Conservation (phyloP, 495 filamentous ascomycete genomes). For the Opeltia flavorubescens region DNA sequence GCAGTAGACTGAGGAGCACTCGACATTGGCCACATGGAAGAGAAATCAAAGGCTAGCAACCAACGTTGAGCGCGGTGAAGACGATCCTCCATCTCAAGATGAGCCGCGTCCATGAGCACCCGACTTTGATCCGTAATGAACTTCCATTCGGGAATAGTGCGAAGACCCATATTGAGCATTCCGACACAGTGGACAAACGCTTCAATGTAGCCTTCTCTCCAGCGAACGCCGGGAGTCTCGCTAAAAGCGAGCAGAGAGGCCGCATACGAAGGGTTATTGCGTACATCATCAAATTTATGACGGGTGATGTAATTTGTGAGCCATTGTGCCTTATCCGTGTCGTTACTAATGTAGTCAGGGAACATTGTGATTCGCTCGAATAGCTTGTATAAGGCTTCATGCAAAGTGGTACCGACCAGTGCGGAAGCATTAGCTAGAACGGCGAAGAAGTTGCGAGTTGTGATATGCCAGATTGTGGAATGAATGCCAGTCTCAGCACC, state of each 20-base stretch:
- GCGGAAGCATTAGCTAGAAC: constrained; percentile 21
- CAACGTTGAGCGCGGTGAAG: constrained; percentile 45
- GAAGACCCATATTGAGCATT: constrained; percentile 40
- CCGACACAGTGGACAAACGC: constrained; percentile 54
- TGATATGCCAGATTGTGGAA: constrained; percentile 20
- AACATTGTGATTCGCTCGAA: constrained; percentile 28
- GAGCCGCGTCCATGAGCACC: constrained; percentile 47
- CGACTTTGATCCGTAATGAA: constrained; percentile 46
- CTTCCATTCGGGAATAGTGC: constrained; percentile 41
- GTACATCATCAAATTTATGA: constrained; percentile 51
- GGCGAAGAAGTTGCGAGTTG: constrained; percentile 20
- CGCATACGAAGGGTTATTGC: constrained; percentile 46
- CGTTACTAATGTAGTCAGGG: constrained; percentile 15
- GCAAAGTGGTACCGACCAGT: constrained; percentile 44
- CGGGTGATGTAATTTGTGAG: constrained; percentile 43
- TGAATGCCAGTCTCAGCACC: constrained; percentile 17
- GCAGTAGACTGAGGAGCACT: constrained; percentile 38
- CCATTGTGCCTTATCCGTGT: constrained; percentile 19
- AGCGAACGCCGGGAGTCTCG: constrained; percentile 43
- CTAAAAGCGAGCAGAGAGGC: constrained; percentile 50
- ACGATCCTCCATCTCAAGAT: constrained; percentile 47
- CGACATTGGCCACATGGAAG: constrained; percentile 46
- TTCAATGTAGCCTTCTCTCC: constrained; percentile 54
- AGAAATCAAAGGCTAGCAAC: constrained; percentile 43
- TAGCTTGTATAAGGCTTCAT: constrained; percentile 42